Evolutionary conservation across 345 rosid genomes (phyloP).

Genomic region (Triadica sebifera): DNA sequence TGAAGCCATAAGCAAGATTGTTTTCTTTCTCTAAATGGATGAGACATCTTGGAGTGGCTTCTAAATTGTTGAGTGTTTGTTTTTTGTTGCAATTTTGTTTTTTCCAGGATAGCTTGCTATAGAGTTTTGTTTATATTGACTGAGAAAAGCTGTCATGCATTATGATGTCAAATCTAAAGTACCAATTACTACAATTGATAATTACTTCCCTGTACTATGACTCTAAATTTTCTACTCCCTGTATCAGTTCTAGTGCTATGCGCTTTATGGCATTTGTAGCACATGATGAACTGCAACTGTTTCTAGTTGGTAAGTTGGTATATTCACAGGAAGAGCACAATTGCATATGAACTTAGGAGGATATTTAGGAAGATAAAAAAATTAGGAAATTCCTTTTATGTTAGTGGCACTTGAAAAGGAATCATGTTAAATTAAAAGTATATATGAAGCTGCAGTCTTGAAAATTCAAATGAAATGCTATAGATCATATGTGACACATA

Average conservation of each 20-base stretch:
- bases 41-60: neutral
- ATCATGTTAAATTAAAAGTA: neutral
- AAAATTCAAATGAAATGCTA: neutral
- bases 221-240: too few species aligned
- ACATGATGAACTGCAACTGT: neutral
- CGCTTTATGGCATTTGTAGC: neutral
- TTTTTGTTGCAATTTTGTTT: neutral
- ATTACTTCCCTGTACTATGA: neutral
- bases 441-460: neutral
- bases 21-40: neutral
- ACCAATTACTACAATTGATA: too few species aligned
- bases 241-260: too few species aligned
- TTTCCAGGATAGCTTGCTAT: neutral
- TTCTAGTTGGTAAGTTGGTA: neutral
- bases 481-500: too few species aligned
- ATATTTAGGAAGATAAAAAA: neutral
- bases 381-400: neutral
- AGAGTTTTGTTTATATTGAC: neutral
- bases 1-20: neutral
- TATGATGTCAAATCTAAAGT: too few species aligned
- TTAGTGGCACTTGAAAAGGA: neutral
- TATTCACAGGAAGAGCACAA: neutral
- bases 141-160: too few species aligned
- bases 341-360: neutral
- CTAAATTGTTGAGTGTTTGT: neutral